phyloP scores from a whole-genome alignment of 352 stramenopile species.

The Phytophthora constricta region DNA sequence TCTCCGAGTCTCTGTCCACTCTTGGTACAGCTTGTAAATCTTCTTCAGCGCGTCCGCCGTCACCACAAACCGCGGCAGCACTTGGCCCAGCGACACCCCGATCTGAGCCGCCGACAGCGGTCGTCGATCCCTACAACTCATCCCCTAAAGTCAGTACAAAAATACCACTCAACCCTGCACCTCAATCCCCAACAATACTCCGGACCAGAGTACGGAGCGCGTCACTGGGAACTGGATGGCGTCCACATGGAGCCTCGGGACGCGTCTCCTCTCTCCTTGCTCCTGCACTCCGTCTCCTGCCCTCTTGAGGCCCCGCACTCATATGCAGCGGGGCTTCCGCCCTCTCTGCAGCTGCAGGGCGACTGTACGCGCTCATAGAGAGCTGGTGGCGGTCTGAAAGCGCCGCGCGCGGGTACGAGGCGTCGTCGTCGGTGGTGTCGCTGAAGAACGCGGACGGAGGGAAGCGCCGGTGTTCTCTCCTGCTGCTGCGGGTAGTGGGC shows the following conservation, averaged over 20 bases:
- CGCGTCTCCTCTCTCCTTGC: background rate
- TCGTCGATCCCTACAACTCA: constrained; percentile 61
- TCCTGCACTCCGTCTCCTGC: background rate
- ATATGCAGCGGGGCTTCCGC: constrained; percentile 11
- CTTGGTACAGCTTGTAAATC: constrained; percentile 42
- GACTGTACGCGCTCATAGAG: constrained; percentile 28
- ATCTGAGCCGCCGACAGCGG: constrained; percentile 50
- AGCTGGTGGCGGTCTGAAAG: constrained; percentile 9
- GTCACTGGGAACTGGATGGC: constrained; percentile 75
- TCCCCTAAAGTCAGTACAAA: constrained; percentile 4
- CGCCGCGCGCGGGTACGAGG: background rate
- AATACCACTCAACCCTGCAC: no score
- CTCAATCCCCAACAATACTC: background rate
- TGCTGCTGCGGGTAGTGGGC: constrained; percentile 19
- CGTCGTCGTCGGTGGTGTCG: constrained; percentile 78
- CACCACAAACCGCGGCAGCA: constrained; percentile 62
- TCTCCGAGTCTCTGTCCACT: constrained; percentile 8
- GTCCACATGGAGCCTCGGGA: constrained; percentile 53
- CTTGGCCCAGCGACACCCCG: constrained; percentile 42
- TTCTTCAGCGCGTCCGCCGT: constrained; percentile 53
- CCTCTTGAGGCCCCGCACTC: constrained; percentile 19
- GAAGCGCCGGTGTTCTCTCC: constrained; percentile 22
- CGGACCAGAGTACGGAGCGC: constrained; percentile 70
- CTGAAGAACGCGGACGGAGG: constrained; percentile 69
- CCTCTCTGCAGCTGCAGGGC: background rate